Evolutionary conservation across 805 yeast species (phyloP), one percentile per base, ranked within the genome.

Genomic region (Ogataea henricii): DNA sequence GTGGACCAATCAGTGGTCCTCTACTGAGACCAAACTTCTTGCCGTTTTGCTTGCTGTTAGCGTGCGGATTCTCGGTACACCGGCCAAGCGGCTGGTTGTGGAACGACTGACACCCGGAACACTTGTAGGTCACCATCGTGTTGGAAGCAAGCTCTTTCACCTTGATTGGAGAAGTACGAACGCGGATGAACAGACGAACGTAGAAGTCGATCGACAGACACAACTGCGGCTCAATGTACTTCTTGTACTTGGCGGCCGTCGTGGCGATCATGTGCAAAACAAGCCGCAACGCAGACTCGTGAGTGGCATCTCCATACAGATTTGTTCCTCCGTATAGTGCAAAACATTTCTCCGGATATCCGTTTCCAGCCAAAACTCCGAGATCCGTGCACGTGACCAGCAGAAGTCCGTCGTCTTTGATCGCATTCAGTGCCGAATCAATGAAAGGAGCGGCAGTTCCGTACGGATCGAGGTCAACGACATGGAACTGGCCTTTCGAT

Each of bases 391-490:
- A 94, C 0, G 99, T 94, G 3, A 94, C 92, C 43, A 94, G 71
- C 55, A 94, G 68, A 36, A 94, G 60, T 1, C 98, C 99, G 47
- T 85, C 91, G 56, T 91, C 90, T 41, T 78, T 79, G n/a, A 91
- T 78, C 26, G 85, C 72, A 60, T 89, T 96, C 26, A 94, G 73
- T 0, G 98, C 97, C 26, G 94, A 82, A 65, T 94, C 99, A 23
- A 94, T 76, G 64, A 94, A 94, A 6, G 99, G 99, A 0, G 97
- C 81, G 0, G 97, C 99, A 0, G 97, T 86, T 25, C 99, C 99
- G 63, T 94, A 94, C 0, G 99, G 99, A 67, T 94, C 99, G 43
- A 94, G 75, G 68, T 94, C 99, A 48, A 94, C 81, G 3, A 89
- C 87, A 63, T 94, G 96, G 68, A 85, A 90, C 44, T 73, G 72